Evolutionary conservation across 1,284 basidiomycete genomes (phyloP).

Genomic region (Apiotrichum mycotoxinovorans): DNA sequence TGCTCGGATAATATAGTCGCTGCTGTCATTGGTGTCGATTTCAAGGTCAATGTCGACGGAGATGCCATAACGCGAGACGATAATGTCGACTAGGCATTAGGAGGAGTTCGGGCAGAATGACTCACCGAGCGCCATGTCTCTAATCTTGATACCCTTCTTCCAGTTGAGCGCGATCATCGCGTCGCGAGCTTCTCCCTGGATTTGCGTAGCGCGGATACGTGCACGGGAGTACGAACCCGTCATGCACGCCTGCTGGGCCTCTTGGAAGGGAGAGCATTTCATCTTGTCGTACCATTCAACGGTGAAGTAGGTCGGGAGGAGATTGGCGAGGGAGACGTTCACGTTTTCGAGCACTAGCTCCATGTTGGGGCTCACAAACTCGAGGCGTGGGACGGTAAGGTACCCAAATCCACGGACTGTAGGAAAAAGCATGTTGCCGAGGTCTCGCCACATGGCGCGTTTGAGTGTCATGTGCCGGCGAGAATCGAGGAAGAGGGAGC

Average conservation of each 20-base stretch:
- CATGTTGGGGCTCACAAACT: slow-evolving; percentile 6
- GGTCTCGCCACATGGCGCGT: slow-evolving; percentile 11
- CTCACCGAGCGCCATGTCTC: slow-evolving; percentile 10
- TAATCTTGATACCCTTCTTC: slow-evolving; percentile 2
- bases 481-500: slow-evolving; percentile 3
- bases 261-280: slow-evolving; percentile 10
- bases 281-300: slow-evolving; percentile 4
- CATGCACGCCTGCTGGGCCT: slow-evolving; percentile 1
- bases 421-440: slow-evolving; percentile 1
- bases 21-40: slow-evolving; percentile 3
- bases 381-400: slow-evolving; percentile 14
- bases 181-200: slow-evolving; percentile 16
- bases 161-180: slow-evolving; percentile 1
- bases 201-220: slow-evolving; percentile 1
- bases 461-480: slow-evolving; percentile 1
- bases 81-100: slow-evolving; percentile 6
- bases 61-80: slow-evolving; percentile 11
- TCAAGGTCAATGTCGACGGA: slow-evolving; percentile 9
- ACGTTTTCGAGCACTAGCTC: slow-evolving; percentile 19
- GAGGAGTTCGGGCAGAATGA: not conserved
- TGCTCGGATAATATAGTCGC: not conserved
- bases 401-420: slow-evolving; percentile 7
- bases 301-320: slow-evolving; percentile 11
- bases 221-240: not conserved
- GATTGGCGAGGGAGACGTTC: slow-evolving; percentile 12